Evolutionary conservation across 2,329 filamentous ascomycete genomes (phyloP).

Genomic region (Fonsecaea nubica): DNA sequence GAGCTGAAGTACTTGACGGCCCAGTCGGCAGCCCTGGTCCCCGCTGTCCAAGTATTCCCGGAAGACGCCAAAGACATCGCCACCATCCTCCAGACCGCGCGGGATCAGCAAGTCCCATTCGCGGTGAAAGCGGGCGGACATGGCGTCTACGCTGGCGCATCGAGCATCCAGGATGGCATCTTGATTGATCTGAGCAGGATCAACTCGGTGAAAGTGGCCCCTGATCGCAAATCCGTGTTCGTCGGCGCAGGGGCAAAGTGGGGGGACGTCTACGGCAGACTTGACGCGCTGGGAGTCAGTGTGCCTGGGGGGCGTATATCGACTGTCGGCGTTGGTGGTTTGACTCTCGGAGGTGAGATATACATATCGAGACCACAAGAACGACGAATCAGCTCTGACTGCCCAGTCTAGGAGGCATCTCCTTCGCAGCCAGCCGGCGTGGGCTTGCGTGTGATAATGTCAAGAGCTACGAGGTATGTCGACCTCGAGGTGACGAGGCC

Average conservation of each 20-base stretch:
- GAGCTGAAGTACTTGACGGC: slow-evolving; percentile 2
- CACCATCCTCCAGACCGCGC: not conserved
- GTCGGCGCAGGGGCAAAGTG: not conserved
- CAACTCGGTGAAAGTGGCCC: not conserved
- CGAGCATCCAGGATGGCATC: not conserved
- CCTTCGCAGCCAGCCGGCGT: not conserved
- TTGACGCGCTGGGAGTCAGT: not conserved
- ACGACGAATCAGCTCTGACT: not conserved
- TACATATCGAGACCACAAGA: not conserved
- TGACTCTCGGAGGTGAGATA: slow-evolving; percentile 2
- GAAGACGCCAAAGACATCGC: not conserved
- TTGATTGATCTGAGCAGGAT: not conserved
- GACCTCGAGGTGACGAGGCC: not conserved
- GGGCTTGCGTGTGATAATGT: not conserved
- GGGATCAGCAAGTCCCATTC: not conserved
- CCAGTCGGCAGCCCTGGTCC: not conserved
- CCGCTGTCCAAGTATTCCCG: not conserved
- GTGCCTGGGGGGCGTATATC: not conserved
- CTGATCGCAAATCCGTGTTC: not conserved
- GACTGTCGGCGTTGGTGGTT: not conserved
- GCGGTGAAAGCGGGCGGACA: not conserved
- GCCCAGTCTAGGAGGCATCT: not conserved
- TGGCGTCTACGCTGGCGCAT: not conserved
- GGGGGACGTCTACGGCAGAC: not conserved
- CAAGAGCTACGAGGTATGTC: not conserved